Evolutionary conservation across 2,329 filamentous ascomycete genomes (phyloP), one percentile per base, ranked within the genome.

Genomic region (Westerdykella sp.): DNA sequence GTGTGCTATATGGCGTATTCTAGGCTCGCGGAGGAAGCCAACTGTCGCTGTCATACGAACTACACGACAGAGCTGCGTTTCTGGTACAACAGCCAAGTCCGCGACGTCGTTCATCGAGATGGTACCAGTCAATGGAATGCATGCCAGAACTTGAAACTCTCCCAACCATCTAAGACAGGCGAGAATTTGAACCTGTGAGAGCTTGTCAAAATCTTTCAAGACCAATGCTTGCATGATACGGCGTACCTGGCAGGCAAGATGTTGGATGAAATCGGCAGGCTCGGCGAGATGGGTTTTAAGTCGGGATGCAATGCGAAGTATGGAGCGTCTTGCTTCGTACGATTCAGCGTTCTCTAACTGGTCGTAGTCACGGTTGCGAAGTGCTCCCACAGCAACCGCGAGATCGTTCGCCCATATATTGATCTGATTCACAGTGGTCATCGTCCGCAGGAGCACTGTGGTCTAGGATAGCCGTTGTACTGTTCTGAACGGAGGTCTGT

Each of bases 81-180:
- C 68, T 5, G 71, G 65, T 0, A 73, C 68, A 14, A 58, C 60
- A 2, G 63, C 47, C 3, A 75, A 49, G 13, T 71, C 66, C 5
- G 72, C 69, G 1, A 74, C 48, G 39, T 74, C 73, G 30, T 64
- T 58, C 37, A 63, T 49, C 1, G 60, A 48, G 7, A 71, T 62
- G 34, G 51, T 66, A 16, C 57, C 65, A 5, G 37, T 42, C 1
- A 69, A 51, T 1, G 72, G 73, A n/a, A 75, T 68, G 47, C 60
- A 73, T 3, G 69, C 69, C 1, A 73, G 62, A 4, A 74, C 55
- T 40, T 73, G 70, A 45, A 69, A 70, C 11, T 74, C 66, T 5
- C 61, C 66, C 12, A 74, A 58, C 72, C 70, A 74, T 46, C 63
- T 61, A 6, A 73, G 45, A 38, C 69, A 72, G 3, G 66, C 62